Conservation (phyloP, 257 asterid species). For the Capsicum baccatum region DNA sequence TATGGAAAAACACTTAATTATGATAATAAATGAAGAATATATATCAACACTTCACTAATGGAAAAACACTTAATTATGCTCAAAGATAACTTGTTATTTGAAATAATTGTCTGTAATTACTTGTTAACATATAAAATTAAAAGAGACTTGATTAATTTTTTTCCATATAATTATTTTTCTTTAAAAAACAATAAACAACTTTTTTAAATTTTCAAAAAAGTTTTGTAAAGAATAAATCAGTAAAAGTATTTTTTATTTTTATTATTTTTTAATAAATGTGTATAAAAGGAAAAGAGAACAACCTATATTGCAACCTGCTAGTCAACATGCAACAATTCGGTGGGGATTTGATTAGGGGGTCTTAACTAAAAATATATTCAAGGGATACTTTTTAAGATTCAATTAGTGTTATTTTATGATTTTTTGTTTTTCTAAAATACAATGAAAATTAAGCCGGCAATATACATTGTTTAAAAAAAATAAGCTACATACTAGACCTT, state of each 20-base stretch:
- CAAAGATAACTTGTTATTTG: not conserved
- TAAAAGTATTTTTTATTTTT: too few species aligned
- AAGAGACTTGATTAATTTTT: too few species aligned
- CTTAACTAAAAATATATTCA: not conserved
- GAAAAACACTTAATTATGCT: not conserved
- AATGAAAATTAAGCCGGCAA: not conserved
- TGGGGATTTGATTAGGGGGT: not conserved
- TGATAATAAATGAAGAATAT: not conserved
- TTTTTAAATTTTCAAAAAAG: too few species aligned
- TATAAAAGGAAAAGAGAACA: too few species aligned
- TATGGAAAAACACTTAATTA: not conserved
- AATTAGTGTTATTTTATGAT: not conserved
- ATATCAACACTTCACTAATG: not conserved
- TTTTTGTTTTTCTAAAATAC: too few species aligned
- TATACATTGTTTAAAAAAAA: not conserved
- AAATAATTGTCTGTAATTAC: too few species aligned
- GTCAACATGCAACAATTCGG: not conserved
- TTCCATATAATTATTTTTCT: too few species aligned
- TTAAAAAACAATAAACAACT: too few species aligned
- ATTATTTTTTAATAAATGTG: too few species aligned
- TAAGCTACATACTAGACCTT: too few species aligned
- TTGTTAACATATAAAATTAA: too few species aligned
- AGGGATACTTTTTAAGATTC: not conserved
- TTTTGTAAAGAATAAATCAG: too few species aligned
- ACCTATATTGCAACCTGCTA: not conserved